Evolutionary conservation across 2,329 filamentous ascomycete genomes (phyloP).

Genomic region (Purpureocillium lavendulum): DNA sequence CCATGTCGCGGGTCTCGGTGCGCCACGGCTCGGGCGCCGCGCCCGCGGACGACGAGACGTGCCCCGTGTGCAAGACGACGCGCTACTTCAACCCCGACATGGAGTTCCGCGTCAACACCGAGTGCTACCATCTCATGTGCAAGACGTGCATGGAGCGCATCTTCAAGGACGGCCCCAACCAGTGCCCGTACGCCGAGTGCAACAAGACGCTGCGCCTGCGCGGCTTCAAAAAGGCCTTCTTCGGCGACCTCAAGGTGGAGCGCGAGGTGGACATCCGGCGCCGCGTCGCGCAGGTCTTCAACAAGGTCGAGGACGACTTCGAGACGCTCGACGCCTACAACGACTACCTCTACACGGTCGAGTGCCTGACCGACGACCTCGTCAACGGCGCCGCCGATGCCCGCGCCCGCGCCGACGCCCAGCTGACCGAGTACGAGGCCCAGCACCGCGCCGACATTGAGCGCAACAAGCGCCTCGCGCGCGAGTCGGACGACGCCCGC

Average conservation of each 20-base stretch:
- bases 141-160: constrained; percentile 90
- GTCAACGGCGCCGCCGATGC: constrained; percentile 63
- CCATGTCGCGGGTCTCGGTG: constrained; percentile 22
- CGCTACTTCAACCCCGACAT: constrained; percentile 93
- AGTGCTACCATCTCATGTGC: constrained; percentile 99
- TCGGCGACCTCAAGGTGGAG: constrained; percentile 80
- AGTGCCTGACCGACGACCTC: constrained; percentile 83
- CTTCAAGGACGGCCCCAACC: constrained; percentile 83
- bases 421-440: constrained; percentile 56
- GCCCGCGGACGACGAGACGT: constrained; percentile 56
- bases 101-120: constrained; percentile 91
- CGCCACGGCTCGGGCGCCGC: constrained; percentile 13
- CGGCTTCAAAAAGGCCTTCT: constrained; percentile 81
- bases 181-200: constrained; percentile 87
- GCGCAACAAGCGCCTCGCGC: constrained; percentile 46
- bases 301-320: constrained; percentile 86
- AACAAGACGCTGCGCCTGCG: constrained; percentile 76
- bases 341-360: constrained; percentile 88
- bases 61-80: constrained; percentile 94
- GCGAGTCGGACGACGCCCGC: constrained; percentile 45
- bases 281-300: constrained; percentile 73
- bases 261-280: constrained; percentile 87
- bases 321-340: constrained; percentile 78
- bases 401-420: constrained; percentile 35
- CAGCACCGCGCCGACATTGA: constrained; percentile 63